phyloP scores from a whole-genome alignment of 305 asterid species.

The Fraxinus platypoda region DNA sequence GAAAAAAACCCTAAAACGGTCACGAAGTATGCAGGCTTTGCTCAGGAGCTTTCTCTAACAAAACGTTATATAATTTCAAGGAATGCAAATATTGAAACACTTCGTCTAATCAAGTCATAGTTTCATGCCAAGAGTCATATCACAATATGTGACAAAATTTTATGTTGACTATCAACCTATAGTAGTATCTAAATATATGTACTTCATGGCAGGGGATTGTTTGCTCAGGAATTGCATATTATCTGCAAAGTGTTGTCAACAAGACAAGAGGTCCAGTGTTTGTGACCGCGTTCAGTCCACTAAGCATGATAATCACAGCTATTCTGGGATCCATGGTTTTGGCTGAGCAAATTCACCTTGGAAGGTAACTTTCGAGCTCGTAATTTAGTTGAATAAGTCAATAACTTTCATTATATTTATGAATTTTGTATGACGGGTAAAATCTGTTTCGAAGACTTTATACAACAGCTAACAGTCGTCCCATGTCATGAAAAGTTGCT shows the following conservation, averaged over 20 bases:
- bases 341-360: conserved; percentile 78
- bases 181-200: not conserved
- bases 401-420: not conserved
- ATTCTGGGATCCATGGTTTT: conserved; percentile 66
- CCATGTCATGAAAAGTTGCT: not conserved
- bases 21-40: too few species aligned
- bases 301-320: conserved; percentile 89
- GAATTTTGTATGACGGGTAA: not conserved
- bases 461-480: not conserved
- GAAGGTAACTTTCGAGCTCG: conserved; percentile 54
- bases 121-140: not conserved
- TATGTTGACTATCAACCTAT: not conserved
- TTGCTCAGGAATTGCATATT: conserved; percentile 92
- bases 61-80: too few species aligned
- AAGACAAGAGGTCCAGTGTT: conserved; percentile 79
- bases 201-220: conserved; percentile 56
- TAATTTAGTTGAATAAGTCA: not conserved
- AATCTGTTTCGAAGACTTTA: not conserved
- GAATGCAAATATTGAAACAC: too few species aligned
- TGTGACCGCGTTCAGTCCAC: conserved; percentile 90
- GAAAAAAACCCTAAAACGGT: too few species aligned
- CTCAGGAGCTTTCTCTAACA: too few species aligned
- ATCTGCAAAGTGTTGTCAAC: conserved; percentile 80
- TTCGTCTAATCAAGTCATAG: not conserved
- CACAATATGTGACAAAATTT: not conserved